Percentiles rank a stretch among this genome's conserved stretches.
phyloP scores from a whole-genome alignment of 768 basidiomycete species.

The Suillus luteus region DNA sequence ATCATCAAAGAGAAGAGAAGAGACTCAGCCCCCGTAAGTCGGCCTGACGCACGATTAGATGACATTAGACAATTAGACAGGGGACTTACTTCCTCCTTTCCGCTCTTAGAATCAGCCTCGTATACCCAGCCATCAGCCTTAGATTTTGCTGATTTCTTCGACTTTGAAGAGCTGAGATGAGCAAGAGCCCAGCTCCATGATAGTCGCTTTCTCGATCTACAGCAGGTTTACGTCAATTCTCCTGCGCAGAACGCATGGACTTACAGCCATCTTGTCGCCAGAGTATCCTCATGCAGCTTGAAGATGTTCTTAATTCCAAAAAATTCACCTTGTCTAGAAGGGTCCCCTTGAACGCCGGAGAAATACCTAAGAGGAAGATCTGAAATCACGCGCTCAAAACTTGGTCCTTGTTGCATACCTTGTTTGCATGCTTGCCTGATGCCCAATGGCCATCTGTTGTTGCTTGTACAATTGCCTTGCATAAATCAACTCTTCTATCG shows the following conservation, averaged over 20 bases:
- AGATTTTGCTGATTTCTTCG: slow-evolving; percentile 32
- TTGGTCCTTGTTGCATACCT: slow-evolving; percentile 41
- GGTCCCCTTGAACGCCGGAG: slow-evolving; percentile 80
- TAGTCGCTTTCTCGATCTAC: slow-evolving; percentile 77
- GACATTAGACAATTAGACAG: background rate
- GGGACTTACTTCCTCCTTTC: slow-evolving; percentile 35
- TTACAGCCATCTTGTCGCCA: slow-evolving; percentile 77
- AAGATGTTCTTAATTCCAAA: slow-evolving; percentile 90
- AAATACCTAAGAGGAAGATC: slow-evolving; percentile 56
- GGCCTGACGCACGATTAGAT: slow-evolving; percentile 36
- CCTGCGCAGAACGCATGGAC: slow-evolving; percentile 19
- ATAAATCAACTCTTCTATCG: slow-evolving; percentile 86
- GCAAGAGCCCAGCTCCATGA: slow-evolving; percentile 78
- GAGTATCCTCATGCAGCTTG: slow-evolving; percentile 65
- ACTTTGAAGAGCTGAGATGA: slow-evolving; percentile 54
- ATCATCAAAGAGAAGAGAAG: slow-evolving; percentile 74
- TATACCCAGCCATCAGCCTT: slow-evolving; percentile 45
- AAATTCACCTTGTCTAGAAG: slow-evolving; percentile 72
- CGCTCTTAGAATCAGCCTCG: slow-evolving; percentile 47
- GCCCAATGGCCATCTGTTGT: slow-evolving; percentile 91
- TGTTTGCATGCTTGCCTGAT: slow-evolving; percentile 81
- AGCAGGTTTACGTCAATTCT: background rate
- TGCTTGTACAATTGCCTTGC: slow-evolving; percentile 92
- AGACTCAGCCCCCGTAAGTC: slow-evolving; percentile 62
- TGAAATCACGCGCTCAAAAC: background rate